Evolutionary conservation across 495 filamentous ascomycete genomes (phyloP).

Genomic region (Platismatia glauca): DNA sequence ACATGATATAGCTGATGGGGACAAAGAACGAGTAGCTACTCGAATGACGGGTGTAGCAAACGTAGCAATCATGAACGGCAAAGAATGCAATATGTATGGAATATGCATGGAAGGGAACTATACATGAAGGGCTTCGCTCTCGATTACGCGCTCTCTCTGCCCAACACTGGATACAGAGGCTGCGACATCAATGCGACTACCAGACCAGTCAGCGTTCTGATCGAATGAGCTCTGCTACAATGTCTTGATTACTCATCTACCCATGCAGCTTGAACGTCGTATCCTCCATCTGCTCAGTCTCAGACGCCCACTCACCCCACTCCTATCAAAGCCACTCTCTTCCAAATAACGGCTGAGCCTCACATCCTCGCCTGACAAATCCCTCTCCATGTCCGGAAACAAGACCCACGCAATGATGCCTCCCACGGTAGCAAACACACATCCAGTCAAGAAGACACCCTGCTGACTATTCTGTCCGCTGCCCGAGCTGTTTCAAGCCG

Average conservation of each 20-base stretch:
- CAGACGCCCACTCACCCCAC: not conserved
- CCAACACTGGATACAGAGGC: not conserved
- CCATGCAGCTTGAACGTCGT: not conserved
- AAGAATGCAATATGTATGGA: too few relatives aligned
- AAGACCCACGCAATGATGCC: not conserved
- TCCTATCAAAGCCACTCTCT: not conserved
- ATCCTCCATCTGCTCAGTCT: not conserved
- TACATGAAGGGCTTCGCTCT: too few relatives aligned
- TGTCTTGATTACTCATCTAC: not conserved
- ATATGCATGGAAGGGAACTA: too few relatives aligned
- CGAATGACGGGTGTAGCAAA: too few relatives aligned
- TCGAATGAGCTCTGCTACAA: not conserved
- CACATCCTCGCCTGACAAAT: not conserved
- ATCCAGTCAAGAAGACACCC: not conserved
- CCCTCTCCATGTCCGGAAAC: not conserved
- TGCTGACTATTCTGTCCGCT: not conserved
- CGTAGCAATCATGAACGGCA: too few relatives aligned
- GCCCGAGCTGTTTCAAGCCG: not conserved
- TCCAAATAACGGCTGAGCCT: constrained; percentile 7
- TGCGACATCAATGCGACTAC: not conserved
- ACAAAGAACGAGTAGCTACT: too few relatives aligned
- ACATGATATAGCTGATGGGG: too few relatives aligned
- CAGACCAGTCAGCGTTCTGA: not conserved
- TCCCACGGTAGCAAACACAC: constrained; percentile 1
- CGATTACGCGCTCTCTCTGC: not conserved